Conservation (phyloP, 768 basidiomycete genomes). For the Kwoniella europaea region DNA sequence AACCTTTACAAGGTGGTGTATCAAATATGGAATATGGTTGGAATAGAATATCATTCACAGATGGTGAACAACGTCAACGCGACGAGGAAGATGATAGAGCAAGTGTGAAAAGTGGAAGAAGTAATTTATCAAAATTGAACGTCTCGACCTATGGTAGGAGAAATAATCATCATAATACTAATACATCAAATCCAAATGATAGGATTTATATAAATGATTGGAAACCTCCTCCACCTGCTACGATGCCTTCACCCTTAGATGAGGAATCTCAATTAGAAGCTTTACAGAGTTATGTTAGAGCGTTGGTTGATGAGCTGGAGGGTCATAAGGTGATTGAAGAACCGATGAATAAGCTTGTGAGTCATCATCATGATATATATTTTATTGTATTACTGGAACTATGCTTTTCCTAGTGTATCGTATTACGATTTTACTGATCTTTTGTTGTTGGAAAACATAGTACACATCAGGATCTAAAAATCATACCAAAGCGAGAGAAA, state of each 20-base stretch:
- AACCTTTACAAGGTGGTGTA: conserved; percentile 92
- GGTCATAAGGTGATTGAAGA: conserved; percentile 80
- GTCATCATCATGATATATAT: conserved; percentile 27
- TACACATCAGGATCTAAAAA: conserved; percentile 79
- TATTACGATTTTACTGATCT: too few species aligned
- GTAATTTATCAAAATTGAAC: conserved; percentile 26
- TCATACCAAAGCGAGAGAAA: conserved; percentile 74
- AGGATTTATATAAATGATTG: conserved; percentile 84
- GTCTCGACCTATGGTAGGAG: conserved; percentile 36
- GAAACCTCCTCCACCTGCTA: conserved; percentile 86
- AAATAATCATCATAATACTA: conserved; percentile 21
- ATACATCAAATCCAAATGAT: conserved; percentile 60
- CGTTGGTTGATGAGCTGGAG: conserved; percentile 77
- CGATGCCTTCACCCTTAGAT: conserved; percentile 80
- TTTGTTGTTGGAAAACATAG: conserved; percentile 59
- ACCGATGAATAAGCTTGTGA: conserved; percentile 80
- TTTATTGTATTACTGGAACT: background rate
- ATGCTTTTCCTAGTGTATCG: background rate
- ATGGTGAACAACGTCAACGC: conserved; percentile 60
- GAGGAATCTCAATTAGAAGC: conserved; percentile 93
- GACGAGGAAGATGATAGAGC: conserved; percentile 66
- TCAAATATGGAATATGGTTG: conserved; percentile 99
- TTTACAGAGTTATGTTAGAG: conserved; percentile 76
- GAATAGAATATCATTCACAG: conserved; percentile 67
- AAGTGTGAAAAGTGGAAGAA: conserved; percentile 69